These are phyloP conservation scores for Bimuria novae-zelandiae DNA, from an alignment of 2,329 filamentous ascomycete genomes.

Conservation along the genomic window DNA sequence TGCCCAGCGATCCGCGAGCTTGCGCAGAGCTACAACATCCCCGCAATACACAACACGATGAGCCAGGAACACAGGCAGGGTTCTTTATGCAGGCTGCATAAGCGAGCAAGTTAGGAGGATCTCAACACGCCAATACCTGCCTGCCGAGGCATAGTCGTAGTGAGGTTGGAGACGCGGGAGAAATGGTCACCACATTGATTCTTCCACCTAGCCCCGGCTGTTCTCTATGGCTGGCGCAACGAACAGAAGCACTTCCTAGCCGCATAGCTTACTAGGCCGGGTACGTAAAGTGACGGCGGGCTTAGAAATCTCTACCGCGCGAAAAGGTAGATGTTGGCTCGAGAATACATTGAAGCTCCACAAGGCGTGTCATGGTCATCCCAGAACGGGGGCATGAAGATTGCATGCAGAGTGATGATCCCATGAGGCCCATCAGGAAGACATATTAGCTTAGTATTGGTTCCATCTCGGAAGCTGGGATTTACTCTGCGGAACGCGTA, in stretches of 20 bases:
- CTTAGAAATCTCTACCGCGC: background rate
- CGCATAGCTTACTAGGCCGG: background rate
- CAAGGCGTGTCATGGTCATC: background rate
- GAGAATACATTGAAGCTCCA: conserved; percentile 2
- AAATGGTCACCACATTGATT: too few relatives aligned
- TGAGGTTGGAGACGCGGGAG: too few relatives aligned
- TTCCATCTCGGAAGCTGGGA: conserved; percentile 1
- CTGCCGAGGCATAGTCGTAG: too few relatives aligned
- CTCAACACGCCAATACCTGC: conserved; percentile 6
- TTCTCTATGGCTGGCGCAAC: too few relatives aligned
- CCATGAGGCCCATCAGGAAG: conserved; percentile 1
- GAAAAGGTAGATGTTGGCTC: conserved; percentile 2
- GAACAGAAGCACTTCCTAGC: too few relatives aligned
- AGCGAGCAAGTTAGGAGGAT: conserved; percentile 15
- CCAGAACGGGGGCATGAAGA: background rate
- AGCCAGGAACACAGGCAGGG: conserved; percentile 20
- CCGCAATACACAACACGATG: conserved; percentile 22
- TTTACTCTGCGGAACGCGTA: background rate
- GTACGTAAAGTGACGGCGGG: background rate
- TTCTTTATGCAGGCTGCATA: conserved; percentile 20
- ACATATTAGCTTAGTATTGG: background rate
- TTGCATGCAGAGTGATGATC: conserved; percentile 6
- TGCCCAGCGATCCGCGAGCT: background rate
- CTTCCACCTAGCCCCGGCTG: too few relatives aligned
- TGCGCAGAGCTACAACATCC: conserved; percentile 17